Evolutionary conservation across 768 basidiomycete genomes (phyloP).

Genomic region (Mycena floridula): DNA sequence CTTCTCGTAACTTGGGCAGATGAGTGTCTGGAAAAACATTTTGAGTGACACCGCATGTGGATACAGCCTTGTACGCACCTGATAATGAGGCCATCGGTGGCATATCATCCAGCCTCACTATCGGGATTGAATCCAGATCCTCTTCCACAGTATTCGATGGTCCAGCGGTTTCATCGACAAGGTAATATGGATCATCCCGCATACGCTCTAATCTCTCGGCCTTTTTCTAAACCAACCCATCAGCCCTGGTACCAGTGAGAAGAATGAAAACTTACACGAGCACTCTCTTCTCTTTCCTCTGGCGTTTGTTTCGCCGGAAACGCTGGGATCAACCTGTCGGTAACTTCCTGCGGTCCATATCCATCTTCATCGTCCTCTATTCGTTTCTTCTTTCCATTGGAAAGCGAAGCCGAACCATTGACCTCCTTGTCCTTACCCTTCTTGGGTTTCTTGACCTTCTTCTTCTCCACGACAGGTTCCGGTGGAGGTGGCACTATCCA

Average conservation of each 20-base stretch:
- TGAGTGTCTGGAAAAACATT: conserved; percentile 4
- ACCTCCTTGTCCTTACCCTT: conserved; percentile 47
- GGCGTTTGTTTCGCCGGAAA: conserved; percentile 45
- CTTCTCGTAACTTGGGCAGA: conserved; percentile 39
- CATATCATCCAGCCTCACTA: conserved; percentile 77
- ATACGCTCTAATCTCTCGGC: conserved; percentile 70
- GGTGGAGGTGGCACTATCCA: conserved; percentile 74
- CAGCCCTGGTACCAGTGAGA: too few relatives aligned
- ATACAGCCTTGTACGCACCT: conserved; percentile 28
- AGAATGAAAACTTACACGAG: conserved; percentile 42
- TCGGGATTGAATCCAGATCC: conserved; percentile 89
- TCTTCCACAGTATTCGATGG: conserved; percentile 33
- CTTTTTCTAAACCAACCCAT: conserved; percentile 51
- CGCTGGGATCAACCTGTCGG: conserved; percentile 22
- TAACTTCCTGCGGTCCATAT: conserved; percentile 30
- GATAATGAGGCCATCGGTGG: conserved; percentile 31
- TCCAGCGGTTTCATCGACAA: conserved; percentile 62
- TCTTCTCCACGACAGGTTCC: conserved; percentile 30
- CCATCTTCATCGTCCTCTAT: conserved; percentile 21
- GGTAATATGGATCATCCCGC: conserved; percentile 89
- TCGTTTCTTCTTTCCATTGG: conserved; percentile 27
- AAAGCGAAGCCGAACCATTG: conserved; percentile 18
- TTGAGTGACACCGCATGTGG: too few relatives aligned
- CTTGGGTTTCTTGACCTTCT: conserved; percentile 36
- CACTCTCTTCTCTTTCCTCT: conserved; percentile 55